Percentiles rank a stretch among this genome's conserved stretches.
Evolutionary conservation across 345 rosid species (phyloP).

Genomic region (Populus simonii): DNA sequence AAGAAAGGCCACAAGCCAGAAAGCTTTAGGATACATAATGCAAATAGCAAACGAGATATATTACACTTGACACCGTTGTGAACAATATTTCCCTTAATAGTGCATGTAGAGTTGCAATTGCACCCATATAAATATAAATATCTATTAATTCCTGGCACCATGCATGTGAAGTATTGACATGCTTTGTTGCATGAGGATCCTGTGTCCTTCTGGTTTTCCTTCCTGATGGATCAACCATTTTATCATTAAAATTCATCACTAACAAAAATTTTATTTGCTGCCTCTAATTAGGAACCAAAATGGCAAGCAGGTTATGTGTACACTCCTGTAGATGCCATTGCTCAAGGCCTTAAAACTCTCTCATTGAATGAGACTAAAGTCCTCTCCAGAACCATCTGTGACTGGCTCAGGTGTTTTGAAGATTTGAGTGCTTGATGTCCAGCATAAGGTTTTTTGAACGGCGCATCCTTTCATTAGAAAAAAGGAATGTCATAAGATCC

Average conservation of each 20-base stretch:
- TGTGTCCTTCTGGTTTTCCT: neutral
- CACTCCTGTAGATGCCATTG: conserved; percentile 91
- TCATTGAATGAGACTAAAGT: conserved; percentile 62
- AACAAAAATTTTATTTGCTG: neutral
- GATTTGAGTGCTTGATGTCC: conserved; percentile 8
- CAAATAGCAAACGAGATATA: neutral
- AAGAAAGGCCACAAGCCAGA: neutral
- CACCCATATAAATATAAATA: neutral
- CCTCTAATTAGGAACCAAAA: conserved; percentile 62
- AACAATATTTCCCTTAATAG: neutral
- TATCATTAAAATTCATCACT: conserved; percentile 2
- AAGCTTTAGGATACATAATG: neutral
- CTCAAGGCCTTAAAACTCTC: conserved; percentile 74
- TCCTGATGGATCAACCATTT: conserved; percentile 2
- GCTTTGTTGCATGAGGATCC: neutral
- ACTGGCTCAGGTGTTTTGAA: conserved; percentile 73
- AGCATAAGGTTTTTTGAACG: neutral
- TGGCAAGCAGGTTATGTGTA: conserved; percentile 76
- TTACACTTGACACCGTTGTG: neutral
- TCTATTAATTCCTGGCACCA: neutral
- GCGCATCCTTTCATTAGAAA: neutral
- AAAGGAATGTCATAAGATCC: neutral
- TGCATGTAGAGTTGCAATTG: neutral
- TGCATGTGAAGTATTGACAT: neutral
- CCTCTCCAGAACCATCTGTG: conserved; percentile 62